phyloP scores from a whole-genome alignment of 495 filamentous ascomycete species.

The Penicillium cataractarum region DNA sequence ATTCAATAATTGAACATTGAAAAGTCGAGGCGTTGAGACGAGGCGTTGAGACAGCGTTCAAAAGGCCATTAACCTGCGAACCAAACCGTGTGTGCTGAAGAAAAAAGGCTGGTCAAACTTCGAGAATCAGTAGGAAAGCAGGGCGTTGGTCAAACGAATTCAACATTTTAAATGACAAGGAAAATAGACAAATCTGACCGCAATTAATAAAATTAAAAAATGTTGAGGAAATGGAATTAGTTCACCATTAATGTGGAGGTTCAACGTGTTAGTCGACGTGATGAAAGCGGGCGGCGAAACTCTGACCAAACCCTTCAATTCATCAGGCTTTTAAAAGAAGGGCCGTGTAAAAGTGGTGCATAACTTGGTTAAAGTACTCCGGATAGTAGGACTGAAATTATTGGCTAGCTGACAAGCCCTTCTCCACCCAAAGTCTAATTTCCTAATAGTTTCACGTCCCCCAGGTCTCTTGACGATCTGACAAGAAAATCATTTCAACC shows the following conservation, averaged over 20 bases:
- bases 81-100: neutral
- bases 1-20: neutral
- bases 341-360: neutral
- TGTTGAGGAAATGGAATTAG: neutral
- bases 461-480: neutral
- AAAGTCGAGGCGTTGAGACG: neutral
- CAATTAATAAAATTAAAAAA: neutral
- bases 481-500: neutral
- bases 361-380: neutral
- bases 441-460: neutral
- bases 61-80: neutral
- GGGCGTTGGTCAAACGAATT: neutral
- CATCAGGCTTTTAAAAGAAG: slow-evolving; percentile 1
- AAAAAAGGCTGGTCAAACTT: slow-evolving; percentile 1
- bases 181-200: neutral
- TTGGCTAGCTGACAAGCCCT: slow-evolving; percentile 1
- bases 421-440: slow-evolving; percentile 1
- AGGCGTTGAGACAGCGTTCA: neutral
- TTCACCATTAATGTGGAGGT: slow-evolving; percentile 2
- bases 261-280: neutral
- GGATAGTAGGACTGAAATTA: neutral
- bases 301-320: neutral
- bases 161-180: neutral
- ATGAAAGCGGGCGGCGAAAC: neutral
- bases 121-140: neutral